These are phyloP conservation scores for Echium plantagineum DNA, from an alignment of 257 asterid genomes.

Conservation along the genomic window DNA sequence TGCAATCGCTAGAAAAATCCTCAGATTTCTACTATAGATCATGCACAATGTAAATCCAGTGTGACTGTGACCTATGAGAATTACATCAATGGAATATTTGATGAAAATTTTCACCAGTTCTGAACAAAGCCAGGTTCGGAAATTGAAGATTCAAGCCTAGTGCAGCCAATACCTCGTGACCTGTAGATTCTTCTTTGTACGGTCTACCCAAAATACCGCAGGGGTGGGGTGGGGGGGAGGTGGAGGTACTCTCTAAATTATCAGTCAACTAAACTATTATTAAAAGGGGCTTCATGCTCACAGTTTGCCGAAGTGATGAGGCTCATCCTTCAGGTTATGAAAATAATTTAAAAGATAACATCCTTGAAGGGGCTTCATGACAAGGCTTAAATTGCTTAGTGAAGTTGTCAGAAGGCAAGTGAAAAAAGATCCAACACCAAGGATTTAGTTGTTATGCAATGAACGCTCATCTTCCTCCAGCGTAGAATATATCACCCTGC, in stretches of 20 bases:
- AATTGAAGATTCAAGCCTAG: slow-evolving; percentile 38
- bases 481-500: slow-evolving; percentile 76
- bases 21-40: background rate
- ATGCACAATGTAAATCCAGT: background rate
- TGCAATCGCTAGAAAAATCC: background rate
- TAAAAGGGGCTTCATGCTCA: slow-evolving; percentile 11
- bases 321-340: slow-evolving; percentile 46
- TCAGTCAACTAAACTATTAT: background rate
- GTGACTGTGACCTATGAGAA: background rate
- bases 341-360: background rate
- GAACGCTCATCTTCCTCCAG: slow-evolving; percentile 66
- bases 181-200: slow-evolving; percentile 53
- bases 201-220: background rate
- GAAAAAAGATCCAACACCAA: background rate
- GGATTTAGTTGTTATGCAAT: slow-evolving; percentile 12
- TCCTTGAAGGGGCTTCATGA: background rate
- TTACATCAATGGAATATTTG: background rate
- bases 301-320: slow-evolving; percentile 71
- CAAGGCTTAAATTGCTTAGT: background rate
- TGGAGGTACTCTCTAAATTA: no score
- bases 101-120: slow-evolving; percentile 8
- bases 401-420: background rate
- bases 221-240: no score
- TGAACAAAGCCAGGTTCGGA: slow-evolving; percentile 35
- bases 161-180: slow-evolving; percentile 32